Conservation (phyloP, 2,329 filamentous ascomycete species). For the Beauveria caledonica region DNA sequence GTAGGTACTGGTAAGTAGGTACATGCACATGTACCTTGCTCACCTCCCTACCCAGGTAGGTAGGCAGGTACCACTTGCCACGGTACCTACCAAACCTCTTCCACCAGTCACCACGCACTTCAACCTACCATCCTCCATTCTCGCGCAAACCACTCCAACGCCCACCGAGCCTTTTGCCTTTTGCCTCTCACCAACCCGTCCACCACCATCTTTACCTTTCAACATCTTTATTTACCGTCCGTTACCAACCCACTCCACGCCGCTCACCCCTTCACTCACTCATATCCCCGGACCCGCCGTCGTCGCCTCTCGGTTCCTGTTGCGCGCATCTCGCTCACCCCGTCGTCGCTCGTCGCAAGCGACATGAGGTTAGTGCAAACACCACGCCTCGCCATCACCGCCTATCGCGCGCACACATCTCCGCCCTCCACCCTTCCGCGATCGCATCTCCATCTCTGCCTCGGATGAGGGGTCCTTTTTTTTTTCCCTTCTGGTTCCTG, state of each 20-base stretch:
- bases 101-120: background rate
- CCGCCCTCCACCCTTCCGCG: background rate
- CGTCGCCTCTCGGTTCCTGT: slow-evolving; percentile 19
- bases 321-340: background rate
- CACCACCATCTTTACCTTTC: background rate
- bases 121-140: background rate
- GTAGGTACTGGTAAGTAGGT: no score
- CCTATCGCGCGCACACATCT: slow-evolving; percentile 27
- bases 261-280: background rate
- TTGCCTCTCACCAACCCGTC: background rate
- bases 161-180: background rate
- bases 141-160: slow-evolving; percentile 5
- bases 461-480: background rate
- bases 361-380: slow-evolving; percentile 17
- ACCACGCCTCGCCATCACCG: slow-evolving; percentile 23
- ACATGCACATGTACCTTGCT: no score
- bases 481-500: background rate
- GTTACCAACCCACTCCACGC: background rate
- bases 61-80: no score
- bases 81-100: background rate
- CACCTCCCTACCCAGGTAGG: background rate
- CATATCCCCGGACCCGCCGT: slow-evolving; percentile 25
- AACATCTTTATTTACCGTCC: background rate
- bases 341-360: background rate
- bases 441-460: background rate